phyloP scores from a whole-genome alignment of 495 filamentous ascomycete genomes.

The Cudoniella acicularis region DNA sequence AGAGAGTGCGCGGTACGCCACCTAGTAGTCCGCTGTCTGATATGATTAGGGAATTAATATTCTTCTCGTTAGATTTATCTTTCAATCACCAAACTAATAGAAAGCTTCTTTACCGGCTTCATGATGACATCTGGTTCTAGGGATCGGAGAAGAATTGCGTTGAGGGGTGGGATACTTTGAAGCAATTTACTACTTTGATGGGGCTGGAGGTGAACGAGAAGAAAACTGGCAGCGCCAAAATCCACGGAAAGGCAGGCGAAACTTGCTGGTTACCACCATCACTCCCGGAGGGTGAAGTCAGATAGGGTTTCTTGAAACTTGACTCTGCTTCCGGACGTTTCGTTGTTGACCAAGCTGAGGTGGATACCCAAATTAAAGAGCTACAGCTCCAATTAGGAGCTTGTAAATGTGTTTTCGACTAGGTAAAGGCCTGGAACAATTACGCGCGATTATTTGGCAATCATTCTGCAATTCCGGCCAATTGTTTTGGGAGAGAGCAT shows the following conservation, averaged over 20 bases:
- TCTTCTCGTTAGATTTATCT: conserved; percentile 63
- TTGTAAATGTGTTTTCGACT: no score
- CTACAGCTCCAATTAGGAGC: conserved; percentile 56
- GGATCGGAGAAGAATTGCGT: conserved; percentile 42
- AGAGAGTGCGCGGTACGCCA: conserved; percentile 52
- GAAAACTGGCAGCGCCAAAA: conserved; percentile 53
- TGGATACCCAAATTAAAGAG: conserved; percentile 59
- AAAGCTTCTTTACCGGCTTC: conserved; percentile 52
- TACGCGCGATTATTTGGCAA: no score
- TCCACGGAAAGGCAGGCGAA: conserved; percentile 19
- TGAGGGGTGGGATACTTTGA: conserved; percentile 55
- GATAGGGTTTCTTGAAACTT: conserved; percentile 62
- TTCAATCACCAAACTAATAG: conserved; percentile 55
- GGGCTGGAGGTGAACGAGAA: conserved; percentile 52
- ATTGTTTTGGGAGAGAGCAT: no score
- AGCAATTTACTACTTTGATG: conserved; percentile 46
- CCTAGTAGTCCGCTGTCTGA: conserved; percentile 57
- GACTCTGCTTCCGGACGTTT: conserved; percentile 51
- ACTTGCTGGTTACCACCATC: conserved; percentile 17
- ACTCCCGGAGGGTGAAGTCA: conserved; percentile 54
- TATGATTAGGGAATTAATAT: conserved; percentile 52
- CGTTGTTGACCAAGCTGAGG: conserved; percentile 55
- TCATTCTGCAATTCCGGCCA: no score
- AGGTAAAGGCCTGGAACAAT: no score
- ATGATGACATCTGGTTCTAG: conserved; percentile 72